These are phyloP conservation scores for Vinca minor DNA, from an alignment of 257 asterid species.

Conservation along the genomic window DNA sequence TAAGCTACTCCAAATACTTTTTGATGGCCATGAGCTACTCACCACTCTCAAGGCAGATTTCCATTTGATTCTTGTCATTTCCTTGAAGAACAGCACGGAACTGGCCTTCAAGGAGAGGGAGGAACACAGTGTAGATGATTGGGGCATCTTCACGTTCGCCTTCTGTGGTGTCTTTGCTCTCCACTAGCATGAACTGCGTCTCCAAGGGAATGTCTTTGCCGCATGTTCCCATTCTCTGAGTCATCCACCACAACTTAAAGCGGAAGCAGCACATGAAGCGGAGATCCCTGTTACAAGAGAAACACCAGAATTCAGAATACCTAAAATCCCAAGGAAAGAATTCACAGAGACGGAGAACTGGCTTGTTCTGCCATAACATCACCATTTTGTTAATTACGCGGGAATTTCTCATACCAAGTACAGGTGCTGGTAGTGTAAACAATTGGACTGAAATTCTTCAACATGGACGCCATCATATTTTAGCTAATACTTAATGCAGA, in stretches of 20 bases:
- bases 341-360: background rate
- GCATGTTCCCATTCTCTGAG: constrained; percentile 89
- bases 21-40: constrained; percentile 32
- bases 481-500: background rate
- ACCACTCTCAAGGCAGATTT: constrained; percentile 98
- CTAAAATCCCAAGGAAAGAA: background rate
- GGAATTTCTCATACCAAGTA: background rate
- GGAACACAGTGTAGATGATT: constrained; percentile 69
- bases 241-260: constrained; percentile 99
- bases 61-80: constrained; percentile 70
- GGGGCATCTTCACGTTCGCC: constrained; percentile 52
- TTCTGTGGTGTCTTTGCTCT: constrained; percentile 65
- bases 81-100: constrained; percentile 99
- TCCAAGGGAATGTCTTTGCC: constrained; percentile 87
- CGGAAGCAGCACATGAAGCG: constrained; percentile 94
- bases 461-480: background rate
- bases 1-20: constrained; percentile 20
- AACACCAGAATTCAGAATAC: constrained; percentile 4
- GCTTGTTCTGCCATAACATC: background rate
- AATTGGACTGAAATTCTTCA: background rate
- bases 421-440: background rate
- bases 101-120: constrained; percentile 93
- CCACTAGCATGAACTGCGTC: constrained; percentile 94
- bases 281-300: constrained; percentile 46
- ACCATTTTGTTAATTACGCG: background rate